A percentile compares a stretch with the other conserved stretches of the same genome.
These are phyloP conservation scores for Phylloporus sp. DNA, from an alignment of 768 basidiomycete genomes.

Conservation along the genomic window DNA sequence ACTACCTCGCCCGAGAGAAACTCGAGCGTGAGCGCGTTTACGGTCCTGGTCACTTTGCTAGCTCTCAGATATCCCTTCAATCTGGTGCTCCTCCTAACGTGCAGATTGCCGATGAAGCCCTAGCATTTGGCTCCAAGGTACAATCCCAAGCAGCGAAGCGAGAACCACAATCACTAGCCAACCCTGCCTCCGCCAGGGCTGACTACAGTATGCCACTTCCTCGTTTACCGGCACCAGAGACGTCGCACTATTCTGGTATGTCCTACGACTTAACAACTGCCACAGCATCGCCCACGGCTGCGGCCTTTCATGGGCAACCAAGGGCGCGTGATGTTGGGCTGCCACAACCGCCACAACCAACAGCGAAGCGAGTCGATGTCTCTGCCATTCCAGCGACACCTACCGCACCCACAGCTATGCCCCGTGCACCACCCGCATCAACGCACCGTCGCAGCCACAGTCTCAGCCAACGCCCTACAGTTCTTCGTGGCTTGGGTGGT, in stretches of 20 bases:
- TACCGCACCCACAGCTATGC: slow-evolving; percentile 35
- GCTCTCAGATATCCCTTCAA: slow-evolving; percentile 73
- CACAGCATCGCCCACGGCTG: slow-evolving; percentile 54
- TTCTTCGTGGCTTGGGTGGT: slow-evolving; percentile 52
- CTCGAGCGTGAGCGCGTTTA: slow-evolving; percentile 91
- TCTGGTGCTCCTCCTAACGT: slow-evolving; percentile 21
- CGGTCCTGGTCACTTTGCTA: slow-evolving; percentile 91
- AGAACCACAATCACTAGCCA: slow-evolving; percentile 23
- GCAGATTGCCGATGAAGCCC: slow-evolving; percentile 16
- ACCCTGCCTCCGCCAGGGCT: slow-evolving; percentile 40
- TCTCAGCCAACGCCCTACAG: slow-evolving; percentile 67
- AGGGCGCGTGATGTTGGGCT: slow-evolving; percentile 62
- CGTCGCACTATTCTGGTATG: slow-evolving; percentile 77
- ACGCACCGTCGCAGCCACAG: slow-evolving; percentile 83
- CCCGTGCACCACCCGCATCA: slow-evolving; percentile 70
- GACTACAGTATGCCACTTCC: slow-evolving; percentile 85
- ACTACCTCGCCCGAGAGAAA: slow-evolving; percentile 94
- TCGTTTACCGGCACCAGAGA: slow-evolving; percentile 74
- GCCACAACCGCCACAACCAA: slow-evolving; percentile 34
- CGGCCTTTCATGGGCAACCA: slow-evolving; percentile 57
- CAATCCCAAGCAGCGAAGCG: slow-evolving; percentile 33
- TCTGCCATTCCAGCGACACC: slow-evolving; percentile 21
- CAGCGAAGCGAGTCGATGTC: slow-evolving; percentile 30
- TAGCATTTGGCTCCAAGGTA: slow-evolving; percentile 24
- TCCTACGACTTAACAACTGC: slow-evolving; percentile 61